phyloP scores from a whole-genome alignment of 768 basidiomycete genomes.

The Agaricus blazei region DNA sequence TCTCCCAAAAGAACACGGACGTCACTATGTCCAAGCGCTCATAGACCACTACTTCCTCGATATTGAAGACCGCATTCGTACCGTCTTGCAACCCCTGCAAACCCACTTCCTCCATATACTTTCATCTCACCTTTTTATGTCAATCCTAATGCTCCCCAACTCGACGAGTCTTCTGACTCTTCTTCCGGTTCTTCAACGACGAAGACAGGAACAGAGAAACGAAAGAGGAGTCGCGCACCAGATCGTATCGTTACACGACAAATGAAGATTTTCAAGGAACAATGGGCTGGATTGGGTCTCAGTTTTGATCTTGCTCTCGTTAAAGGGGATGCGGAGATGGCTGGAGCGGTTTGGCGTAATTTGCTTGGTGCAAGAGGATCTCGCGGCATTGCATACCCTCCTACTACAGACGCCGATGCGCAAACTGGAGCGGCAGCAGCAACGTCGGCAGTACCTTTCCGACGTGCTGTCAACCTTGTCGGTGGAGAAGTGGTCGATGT shows the following conservation, averaged over 20 bases:
- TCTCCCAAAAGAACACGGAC: constrained; percentile 63
- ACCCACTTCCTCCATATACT: constrained; percentile 39
- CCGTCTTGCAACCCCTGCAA: constrained; percentile 61
- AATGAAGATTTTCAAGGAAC: constrained; percentile 90
- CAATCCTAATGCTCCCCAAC: constrained; percentile 35
- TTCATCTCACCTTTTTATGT: constrained; percentile 39
- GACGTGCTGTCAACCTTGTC: constrained; percentile 66
- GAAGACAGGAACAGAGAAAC: constrained; percentile 9
- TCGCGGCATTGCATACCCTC: constrained; percentile 49
- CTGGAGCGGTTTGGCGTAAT: constrained; percentile 89
- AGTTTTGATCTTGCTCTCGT: constrained; percentile 76
- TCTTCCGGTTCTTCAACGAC: constrained; percentile 4
- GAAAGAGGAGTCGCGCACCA: constrained; percentile 42
- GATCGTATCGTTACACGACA: constrained; percentile 79
- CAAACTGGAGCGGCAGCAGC: neutral
- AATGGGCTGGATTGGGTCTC: constrained; percentile 81
- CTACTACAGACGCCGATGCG: constrained; percentile 17
- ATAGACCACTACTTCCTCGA: constrained; percentile 96
- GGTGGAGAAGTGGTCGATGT: constrained; percentile 61
- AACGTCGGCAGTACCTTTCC: constrained; percentile 25
- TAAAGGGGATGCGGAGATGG: constrained; percentile 76
- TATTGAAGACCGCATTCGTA: constrained; percentile 83
- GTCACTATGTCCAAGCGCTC: constrained; percentile 70
- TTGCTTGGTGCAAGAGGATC: constrained; percentile 82
- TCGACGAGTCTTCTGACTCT: constrained; percentile 4